Conservation (phyloP, 257 asterid genomes). For the Rhazya stricta region DNA sequence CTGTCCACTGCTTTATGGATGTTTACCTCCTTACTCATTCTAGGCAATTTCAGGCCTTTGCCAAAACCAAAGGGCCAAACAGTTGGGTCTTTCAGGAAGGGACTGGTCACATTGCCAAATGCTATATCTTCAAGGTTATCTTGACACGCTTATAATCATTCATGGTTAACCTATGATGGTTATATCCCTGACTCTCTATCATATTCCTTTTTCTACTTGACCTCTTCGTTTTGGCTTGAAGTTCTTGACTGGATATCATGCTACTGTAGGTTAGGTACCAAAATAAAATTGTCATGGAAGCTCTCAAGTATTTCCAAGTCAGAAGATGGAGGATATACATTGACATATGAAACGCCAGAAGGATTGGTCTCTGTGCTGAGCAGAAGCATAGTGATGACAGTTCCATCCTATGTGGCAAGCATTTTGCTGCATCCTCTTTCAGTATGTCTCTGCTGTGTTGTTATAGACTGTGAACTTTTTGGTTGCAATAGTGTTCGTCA, state of each 20-base stretch:
- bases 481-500: not conserved
- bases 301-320: conserved; percentile 53
- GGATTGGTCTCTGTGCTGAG: conserved; percentile 66
- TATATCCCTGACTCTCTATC: not conserved
- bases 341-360: conserved; percentile 79
- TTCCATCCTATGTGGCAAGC: conserved; percentile 86
- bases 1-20: conserved; percentile 18
- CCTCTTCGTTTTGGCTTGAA: not conserved
- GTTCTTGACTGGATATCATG: conserved; percentile 16
- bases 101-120: conserved; percentile 68
- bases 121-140: conserved; percentile 74
- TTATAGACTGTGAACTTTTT: not conserved
- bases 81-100: conserved; percentile 88
- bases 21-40: conserved; percentile 17
- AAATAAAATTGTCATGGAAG: conserved; percentile 85
- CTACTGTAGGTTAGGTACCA: conserved; percentile 64
- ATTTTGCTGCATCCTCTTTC: conserved; percentile 72
- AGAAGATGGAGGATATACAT: conserved; percentile 53
- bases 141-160: not conserved
- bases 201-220: not conserved
- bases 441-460: conserved; percentile 39
- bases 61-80: conserved; percentile 97
- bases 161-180: not conserved
- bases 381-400: conserved; percentile 73
- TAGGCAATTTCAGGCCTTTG: conserved; percentile 58